phyloP scores from a whole-genome alignment of 2,329 filamentous ascomycete species.

The Shiraia bambusicola region DNA sequence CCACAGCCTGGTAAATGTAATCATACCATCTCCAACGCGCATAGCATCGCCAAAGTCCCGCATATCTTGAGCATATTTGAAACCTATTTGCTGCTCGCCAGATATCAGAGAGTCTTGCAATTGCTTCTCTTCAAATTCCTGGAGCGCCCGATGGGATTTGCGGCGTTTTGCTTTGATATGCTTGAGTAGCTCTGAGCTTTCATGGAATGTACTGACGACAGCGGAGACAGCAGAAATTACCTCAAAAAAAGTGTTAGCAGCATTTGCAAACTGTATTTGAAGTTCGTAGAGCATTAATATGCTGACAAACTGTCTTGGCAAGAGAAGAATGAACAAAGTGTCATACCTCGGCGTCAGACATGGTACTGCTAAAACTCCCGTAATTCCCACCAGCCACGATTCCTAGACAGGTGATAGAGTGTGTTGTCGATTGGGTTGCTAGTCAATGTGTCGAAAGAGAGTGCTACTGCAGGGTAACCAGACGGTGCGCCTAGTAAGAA shows the following conservation, averaged over 20 bases:
- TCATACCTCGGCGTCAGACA: slow-evolving; percentile 36
- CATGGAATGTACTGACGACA: slow-evolving; percentile 47
- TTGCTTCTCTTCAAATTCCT: slow-evolving; percentile 41
- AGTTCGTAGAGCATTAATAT: background rate
- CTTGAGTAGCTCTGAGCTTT: slow-evolving; percentile 43
- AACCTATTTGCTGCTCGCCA: slow-evolving; percentile 40
- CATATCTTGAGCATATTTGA: slow-evolving; percentile 37
- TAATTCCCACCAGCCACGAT: no score
- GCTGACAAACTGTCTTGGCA: no score
- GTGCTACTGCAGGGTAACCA: no score
- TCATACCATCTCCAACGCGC: slow-evolving; percentile 44
- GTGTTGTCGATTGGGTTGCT: background rate
- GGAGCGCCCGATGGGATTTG: slow-evolving; percentile 28
- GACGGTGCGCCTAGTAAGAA: no score
- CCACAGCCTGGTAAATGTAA: slow-evolving; percentile 5
- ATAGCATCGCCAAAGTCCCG: slow-evolving; percentile 41
- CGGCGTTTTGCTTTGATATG: slow-evolving; percentile 39
- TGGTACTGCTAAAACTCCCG: slow-evolving; percentile 1
- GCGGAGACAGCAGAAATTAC: slow-evolving; percentile 47
- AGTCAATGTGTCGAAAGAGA: background rate
- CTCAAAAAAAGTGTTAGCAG: slow-evolving; percentile 13
- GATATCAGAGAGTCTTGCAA: slow-evolving; percentile 43
- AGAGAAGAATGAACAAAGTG: background rate
- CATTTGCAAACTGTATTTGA: background rate
- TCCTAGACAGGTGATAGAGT: background rate